Conservation (phyloP, 1,284 basidiomycete species). For the Leccinum ponderosum region DNA sequence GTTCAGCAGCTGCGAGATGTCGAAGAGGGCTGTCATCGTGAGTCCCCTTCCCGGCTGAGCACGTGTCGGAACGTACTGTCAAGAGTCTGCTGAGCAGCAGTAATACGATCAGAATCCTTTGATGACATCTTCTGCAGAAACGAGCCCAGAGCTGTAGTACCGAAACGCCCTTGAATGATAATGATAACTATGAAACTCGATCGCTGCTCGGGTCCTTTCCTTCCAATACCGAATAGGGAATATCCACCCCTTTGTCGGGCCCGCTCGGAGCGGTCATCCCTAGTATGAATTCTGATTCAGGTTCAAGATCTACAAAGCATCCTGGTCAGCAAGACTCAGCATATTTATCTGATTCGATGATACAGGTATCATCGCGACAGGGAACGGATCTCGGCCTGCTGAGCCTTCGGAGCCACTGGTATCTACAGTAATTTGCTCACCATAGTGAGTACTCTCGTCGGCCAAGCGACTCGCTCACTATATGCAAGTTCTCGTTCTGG, state of each 20-base stretch:
- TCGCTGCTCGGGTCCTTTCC: background rate
- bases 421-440: background rate
- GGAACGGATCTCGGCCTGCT: background rate
- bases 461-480: background rate
- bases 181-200: background rate
- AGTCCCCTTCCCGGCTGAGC: background rate
- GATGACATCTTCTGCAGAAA: constrained; percentile 45
- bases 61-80: constrained; percentile 58
- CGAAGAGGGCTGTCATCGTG: constrained; percentile 61
- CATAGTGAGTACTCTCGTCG: background rate
- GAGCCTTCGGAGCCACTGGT: background rate
- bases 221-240: constrained; percentile 7
- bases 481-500: background rate
- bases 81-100: constrained; percentile 76
- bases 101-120: constrained; percentile 62
- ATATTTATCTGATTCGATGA: background rate
- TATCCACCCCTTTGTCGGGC: background rate
- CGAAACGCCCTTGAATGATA: background rate
- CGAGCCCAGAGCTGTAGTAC: background rate
- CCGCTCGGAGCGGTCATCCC: background rate
- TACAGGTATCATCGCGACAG: background rate
- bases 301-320: background rate
- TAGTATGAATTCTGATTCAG: background rate
- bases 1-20: constrained; percentile 82
- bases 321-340: background rate